phyloP scores from a whole-genome alignment of 192 early-diverging fungal species.

The Backusella liffmaniae region DNA sequence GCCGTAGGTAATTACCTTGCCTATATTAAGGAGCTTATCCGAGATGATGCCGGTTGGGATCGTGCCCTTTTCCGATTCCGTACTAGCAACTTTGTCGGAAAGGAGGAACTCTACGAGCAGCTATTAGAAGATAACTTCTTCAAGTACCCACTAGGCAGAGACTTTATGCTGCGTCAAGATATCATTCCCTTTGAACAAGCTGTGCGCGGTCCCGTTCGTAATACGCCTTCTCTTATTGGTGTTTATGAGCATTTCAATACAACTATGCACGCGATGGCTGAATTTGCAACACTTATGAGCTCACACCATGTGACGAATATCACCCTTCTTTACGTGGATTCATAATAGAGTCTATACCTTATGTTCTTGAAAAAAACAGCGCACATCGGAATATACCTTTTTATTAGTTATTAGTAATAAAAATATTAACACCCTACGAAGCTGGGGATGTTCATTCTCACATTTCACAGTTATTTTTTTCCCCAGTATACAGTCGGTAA shows the following conservation, averaged over 20 bases:
- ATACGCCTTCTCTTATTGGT: not conserved
- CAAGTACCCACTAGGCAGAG: slow-evolving; percentile 4
- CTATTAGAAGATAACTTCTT: not conserved
- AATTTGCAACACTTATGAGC: not conserved
- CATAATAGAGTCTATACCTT: not conserved
- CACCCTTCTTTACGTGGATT: not conserved
- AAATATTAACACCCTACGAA: not conserved
- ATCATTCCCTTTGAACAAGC: slow-evolving; percentile 6
- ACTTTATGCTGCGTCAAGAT: slow-evolving; percentile 1
- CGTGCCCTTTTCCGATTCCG: not conserved
- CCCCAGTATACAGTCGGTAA: too few relatives aligned
- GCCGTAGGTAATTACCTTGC: slow-evolving; percentile 27
- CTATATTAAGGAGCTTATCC: slow-evolving; percentile 26
- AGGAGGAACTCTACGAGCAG: not conserved
- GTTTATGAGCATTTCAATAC: not conserved
- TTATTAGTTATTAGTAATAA: not conserved
- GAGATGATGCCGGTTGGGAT: slow-evolving; percentile 44
- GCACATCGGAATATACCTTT: too few relatives aligned
- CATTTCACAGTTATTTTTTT: not conserved
- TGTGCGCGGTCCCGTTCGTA: not conserved
- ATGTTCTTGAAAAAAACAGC: too few relatives aligned
- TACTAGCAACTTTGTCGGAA: not conserved
- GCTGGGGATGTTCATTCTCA: not conserved
- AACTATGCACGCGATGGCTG: not conserved
- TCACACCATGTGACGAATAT: too few relatives aligned